Percentiles rank a stretch among this genome's conserved stretches.
Conservation (phyloP, 345 rosid species). For the Melaleuca alternifolia region DNA sequence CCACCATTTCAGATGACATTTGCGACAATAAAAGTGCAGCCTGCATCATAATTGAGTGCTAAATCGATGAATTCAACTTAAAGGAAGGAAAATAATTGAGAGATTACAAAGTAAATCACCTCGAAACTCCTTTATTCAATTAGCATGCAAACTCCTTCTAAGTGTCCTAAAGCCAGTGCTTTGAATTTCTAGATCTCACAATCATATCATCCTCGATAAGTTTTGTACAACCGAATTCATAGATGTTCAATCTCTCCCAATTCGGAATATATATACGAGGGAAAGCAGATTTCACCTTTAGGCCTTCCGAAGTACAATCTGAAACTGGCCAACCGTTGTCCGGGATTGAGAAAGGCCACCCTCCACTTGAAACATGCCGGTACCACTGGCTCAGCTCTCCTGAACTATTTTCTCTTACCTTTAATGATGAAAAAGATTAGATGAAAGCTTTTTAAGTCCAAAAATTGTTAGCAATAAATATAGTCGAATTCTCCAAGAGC, state of each 20-base stretch:
- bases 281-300: constrained; percentile 23
- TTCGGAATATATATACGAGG: neutral
- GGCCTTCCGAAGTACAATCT: constrained; percentile 52
- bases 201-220: neutral
- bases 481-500: neutral
- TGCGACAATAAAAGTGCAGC: constrained; percentile 37
- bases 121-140: neutral
- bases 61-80: neutral
- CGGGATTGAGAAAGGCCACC: constrained; percentile 66
- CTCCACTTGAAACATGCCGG: constrained; percentile 51
- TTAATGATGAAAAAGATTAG: neutral
- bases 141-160: neutral
- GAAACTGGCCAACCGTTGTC: constrained; percentile 68
- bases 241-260: neutral
- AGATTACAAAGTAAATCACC: neutral
- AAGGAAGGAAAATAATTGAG: neutral
- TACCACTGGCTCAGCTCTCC: constrained; percentile 28
- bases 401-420: constrained; percentile 25
- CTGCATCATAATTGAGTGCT: constrained; percentile 7
- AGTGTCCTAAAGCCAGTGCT: neutral
- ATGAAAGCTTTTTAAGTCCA: neutral
- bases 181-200: neutral
- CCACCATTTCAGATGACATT: constrained; percentile 28
- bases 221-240: neutral
- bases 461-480: neutral